Conservation (phyloP, 192 early-diverging fungal species). For the Jimgerdemannia lactiflua region DNA sequence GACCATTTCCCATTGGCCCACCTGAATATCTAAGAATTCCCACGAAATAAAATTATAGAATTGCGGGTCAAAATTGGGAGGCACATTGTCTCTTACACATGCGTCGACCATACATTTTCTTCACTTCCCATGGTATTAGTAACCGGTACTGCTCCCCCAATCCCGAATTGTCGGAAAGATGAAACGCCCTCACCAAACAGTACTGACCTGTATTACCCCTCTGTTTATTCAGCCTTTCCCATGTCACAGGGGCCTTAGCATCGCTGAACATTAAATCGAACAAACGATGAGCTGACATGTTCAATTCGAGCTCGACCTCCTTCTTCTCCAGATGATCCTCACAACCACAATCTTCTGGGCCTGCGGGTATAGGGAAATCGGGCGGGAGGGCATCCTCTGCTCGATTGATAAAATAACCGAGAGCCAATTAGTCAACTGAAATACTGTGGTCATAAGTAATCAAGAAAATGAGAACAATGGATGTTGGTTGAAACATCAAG, state of each 20-base stretch:
- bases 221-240: slow-evolving; percentile 14
- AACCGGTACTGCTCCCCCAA: neutral
- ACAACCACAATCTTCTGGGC: slow-evolving; percentile 56
- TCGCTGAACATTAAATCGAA: slow-evolving; percentile 56
- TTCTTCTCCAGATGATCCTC: slow-evolving; percentile 64
- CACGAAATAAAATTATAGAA: no score
- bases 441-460: no score
- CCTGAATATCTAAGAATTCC: neutral
- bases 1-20: slow-evolving; percentile 9
- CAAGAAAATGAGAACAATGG: no score
- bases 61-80: no score
- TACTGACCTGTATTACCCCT: slow-evolving; percentile 14
- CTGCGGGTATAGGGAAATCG: no score
- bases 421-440: no score
- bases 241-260: slow-evolving; percentile 14
- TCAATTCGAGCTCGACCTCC: slow-evolving; percentile 50
- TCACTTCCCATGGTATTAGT: neutral
- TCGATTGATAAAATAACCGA: no score
- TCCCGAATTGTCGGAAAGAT: neutral
- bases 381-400: no score
- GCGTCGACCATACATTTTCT: no score
- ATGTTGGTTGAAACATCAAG: no score
- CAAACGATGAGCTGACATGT: slow-evolving; percentile 55
- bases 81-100: no score
- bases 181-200: neutral